Percentiles rank a stretch among this genome's conserved stretches.
Evolutionary conservation across 805 yeast species (phyloP).

Genomic region (Pichia scutulata): DNA sequence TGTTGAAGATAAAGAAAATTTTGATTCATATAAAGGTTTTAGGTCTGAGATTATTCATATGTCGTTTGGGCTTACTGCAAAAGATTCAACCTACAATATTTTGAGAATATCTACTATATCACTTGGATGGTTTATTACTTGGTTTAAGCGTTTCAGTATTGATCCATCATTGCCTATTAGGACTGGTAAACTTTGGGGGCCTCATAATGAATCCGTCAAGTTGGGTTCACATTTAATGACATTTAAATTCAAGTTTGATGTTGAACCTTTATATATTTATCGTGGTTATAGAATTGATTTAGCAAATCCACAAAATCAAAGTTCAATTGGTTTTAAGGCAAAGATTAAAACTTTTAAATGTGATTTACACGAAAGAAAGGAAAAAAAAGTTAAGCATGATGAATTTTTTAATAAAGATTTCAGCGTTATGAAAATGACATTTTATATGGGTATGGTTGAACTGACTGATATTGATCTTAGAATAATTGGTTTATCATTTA

Average conservation of each 20-base stretch:
- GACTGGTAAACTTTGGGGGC: conserved; percentile 62
- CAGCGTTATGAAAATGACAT: conserved; percentile 49
- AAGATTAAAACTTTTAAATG: conserved; percentile 44
- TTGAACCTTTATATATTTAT: conserved; percentile 63
- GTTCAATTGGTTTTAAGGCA: conserved; percentile 61
- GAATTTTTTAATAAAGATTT: conserved; percentile 41
- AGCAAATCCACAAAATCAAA: conserved; percentile 33
- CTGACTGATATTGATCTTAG: conserved; percentile 53
- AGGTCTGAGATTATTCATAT: conserved; percentile 73
- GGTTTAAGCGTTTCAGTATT: conserved; percentile 85
- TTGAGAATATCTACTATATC: conserved; percentile 67
- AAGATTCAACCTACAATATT: conserved; percentile 43
- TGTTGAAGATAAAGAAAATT: conserved; percentile 37
- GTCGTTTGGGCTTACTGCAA: conserved; percentile 40
- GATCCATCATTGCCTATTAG: conserved; percentile 70
- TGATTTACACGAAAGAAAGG: conserved; percentile 58
- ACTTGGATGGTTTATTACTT: conserved; percentile 54
- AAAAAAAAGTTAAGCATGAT: conserved; percentile 39
- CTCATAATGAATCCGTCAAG: conserved; percentile 46
- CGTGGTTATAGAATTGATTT: conserved; percentile 54
- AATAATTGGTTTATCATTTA: conserved; percentile 41
- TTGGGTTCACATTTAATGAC: conserved; percentile 69
- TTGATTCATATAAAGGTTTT: conserved; percentile 75
- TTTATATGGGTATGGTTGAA: conserved; percentile 53
- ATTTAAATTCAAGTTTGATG: conserved; percentile 65